Evolutionary conservation across 306 rosid species (phyloP), one percentile per base, ranked within the genome.

Genomic region (Sphenostylis stenocarpa): DNA sequence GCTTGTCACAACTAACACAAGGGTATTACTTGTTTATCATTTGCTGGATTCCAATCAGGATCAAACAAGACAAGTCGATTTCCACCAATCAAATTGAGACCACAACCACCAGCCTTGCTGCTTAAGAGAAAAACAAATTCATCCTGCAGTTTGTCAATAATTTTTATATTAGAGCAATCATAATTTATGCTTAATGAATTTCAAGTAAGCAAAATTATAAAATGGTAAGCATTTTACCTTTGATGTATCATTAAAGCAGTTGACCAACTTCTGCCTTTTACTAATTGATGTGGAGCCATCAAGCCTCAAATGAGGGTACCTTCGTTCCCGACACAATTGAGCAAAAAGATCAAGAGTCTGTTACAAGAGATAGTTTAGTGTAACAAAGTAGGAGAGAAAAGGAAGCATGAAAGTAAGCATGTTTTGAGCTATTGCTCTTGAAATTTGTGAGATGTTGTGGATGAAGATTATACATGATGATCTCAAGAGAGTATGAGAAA

Each of bases 61-160:
- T 94, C 98, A 70, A 94, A 94, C 85, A 94, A 82, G 70, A 94
- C 92, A 44, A 94, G 89, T 70, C 98, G 97, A 80, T 89, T 94
- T 89, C 96, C 98, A 56, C 98, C 98, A 69, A 94, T 94, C 84
- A 94, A 86, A 88, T 94, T 94, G 77, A 94, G 97, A 78, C 98
- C 98, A 79, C 98, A 94, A 66, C 98, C 98, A 80, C 98, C 98
- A 84, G 98, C 98, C 91, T 94, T 94, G 85, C 98, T 94, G 90
- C 98, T 94, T 67, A 94, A 84, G 63, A 94, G 97, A 89, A 94
- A 94, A 77, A 81, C 93, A 82, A 94, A 94, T 78, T 94, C 92
- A 39, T 90, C 98, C 98, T 94, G 91, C 88, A 80, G 78, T 47
- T 63, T 56, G 48, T 36, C 57, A 75, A 43, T 48, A 56, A 45